phyloP scores from a whole-genome alignment of 164 flowering plant species.

The Chimonanthus salicifolius region DNA sequence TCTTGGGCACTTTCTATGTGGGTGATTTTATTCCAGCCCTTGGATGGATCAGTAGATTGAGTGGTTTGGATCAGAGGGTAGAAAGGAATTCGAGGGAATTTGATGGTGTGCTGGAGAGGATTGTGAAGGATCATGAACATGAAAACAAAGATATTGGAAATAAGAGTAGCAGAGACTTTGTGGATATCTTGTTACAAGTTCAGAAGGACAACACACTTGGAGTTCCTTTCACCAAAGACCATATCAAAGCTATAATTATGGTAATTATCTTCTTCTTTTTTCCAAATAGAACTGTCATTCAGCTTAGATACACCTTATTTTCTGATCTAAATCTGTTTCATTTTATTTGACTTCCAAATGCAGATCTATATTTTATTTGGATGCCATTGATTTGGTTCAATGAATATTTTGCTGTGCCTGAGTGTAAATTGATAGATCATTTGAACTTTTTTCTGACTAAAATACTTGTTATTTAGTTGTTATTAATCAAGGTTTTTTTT shows the following conservation, averaged over 20 bases:
- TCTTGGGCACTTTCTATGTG: conserved; percentile 4
- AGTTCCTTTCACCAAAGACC: conserved; percentile 11
- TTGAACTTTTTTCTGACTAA: too few relatives aligned
- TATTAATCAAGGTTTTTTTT: too few relatives aligned
- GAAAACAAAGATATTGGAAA: neutral
- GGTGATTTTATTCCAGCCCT: conserved; percentile 9
- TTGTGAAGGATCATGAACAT: conserved; percentile 28
- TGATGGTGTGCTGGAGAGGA: conserved; percentile 23
- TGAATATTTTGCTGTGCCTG: too few relatives aligned
- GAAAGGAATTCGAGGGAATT: conserved; percentile 6
- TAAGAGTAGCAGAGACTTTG: conserved; percentile 23
- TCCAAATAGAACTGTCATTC: neutral
- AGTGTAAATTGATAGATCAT: too few relatives aligned
- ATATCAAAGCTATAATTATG: conserved; percentile 26
- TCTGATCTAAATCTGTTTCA: too few relatives aligned
- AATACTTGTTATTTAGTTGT: too few relatives aligned
- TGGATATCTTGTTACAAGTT: conserved; percentile 32
- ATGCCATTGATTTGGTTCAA: too few relatives aligned
- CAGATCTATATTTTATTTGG: too few relatives aligned
- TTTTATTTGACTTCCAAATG: too few relatives aligned
- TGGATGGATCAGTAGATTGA: conserved; percentile 1
- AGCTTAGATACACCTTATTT: too few relatives aligned
- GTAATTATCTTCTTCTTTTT: conserved; percentile 3
- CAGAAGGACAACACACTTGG: conserved; percentile 12
- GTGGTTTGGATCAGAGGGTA: conserved; percentile 1